Percentiles rank a stretch among this genome's conserved stretches.
Evolutionary conservation across 2,329 filamentous ascomycete genomes (phyloP).

Genomic region (Emericellopsis atlantica): DNA sequence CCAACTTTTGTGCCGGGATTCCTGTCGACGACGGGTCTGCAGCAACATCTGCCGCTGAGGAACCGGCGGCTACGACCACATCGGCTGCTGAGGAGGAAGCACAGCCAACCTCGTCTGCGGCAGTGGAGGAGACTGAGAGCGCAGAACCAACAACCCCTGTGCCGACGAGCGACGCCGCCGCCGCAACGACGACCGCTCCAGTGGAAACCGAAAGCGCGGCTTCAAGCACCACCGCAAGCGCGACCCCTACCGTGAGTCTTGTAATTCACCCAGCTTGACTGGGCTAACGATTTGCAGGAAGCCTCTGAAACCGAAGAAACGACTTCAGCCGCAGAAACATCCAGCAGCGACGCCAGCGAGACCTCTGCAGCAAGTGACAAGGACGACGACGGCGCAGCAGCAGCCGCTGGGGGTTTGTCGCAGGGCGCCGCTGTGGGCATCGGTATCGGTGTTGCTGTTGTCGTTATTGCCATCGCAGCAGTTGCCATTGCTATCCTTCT

Average conservation of each 20-base stretch:
- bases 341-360: not conserved
- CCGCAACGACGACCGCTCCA: not conserved
- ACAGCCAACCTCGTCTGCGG: not conserved
- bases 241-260: no score
- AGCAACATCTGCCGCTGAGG: not conserved
- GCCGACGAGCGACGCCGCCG: conserved; percentile 3
- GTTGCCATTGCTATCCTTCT: conserved; percentile 26
- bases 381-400: conserved; percentile 2
- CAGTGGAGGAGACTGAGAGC: conserved; percentile 1
- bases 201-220: not conserved
- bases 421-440: conserved; percentile 34
- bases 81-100: not conserved
- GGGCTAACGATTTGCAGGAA: not conserved
- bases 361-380: conserved; percentile 3
- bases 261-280: not conserved
- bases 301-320: not conserved
- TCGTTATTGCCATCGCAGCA: conserved; percentile 23
- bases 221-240: not conserved
- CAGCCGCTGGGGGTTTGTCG: conserved; percentile 18
- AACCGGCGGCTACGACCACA: not conserved
- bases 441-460: conserved; percentile 30
- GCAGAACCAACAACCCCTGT: no score
- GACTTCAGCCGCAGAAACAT: not conserved
- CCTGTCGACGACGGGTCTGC: not conserved
- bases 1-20: not conserved